phyloP scores from a whole-genome alignment of 2,329 filamentous ascomycete species.

The Phaeophleospora eucalypticola region DNA sequence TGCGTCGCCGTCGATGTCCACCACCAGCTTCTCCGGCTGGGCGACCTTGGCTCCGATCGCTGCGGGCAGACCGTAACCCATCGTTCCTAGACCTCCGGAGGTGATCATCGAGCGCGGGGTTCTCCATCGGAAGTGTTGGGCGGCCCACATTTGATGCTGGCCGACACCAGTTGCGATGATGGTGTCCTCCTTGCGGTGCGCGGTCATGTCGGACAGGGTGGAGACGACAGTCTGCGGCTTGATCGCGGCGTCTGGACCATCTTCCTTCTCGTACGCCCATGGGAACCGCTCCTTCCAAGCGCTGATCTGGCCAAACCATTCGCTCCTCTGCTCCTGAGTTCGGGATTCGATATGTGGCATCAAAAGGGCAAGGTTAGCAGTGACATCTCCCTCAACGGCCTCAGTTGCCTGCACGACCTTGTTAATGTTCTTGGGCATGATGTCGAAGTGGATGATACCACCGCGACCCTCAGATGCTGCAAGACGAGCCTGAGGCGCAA shows the following conservation, averaged over 20 bases:
- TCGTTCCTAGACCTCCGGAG: slow-evolving; percentile 89
- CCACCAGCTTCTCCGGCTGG: slow-evolving; percentile 73
- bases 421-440: slow-evolving; percentile 99
- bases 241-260: slow-evolving; percentile 68
- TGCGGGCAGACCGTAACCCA: slow-evolving; percentile 92
- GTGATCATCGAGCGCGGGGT: slow-evolving; percentile 92
- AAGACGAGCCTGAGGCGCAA: slow-evolving; percentile 80
- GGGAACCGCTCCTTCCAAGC: slow-evolving; percentile 92
- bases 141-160: slow-evolving; percentile 98
- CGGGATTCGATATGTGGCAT: slow-evolving; percentile 66
- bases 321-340: slow-evolving; percentile 62
- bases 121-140: slow-evolving; percentile 94
- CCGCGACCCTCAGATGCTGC: slow-evolving; percentile 82
- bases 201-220: slow-evolving; percentile 80
- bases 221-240: slow-evolving; percentile 93
- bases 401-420: slow-evolving; percentile 97
- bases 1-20: slow-evolving; percentile 97
- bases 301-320: slow-evolving; percentile 87
- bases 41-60: slow-evolving; percentile 94
- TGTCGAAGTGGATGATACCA: slow-evolving; percentile 95
- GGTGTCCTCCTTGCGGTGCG: slow-evolving; percentile 73
- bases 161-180: slow-evolving; percentile 93
- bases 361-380: slow-evolving; percentile 69
- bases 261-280: slow-evolving; percentile 73
- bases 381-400: slow-evolving; percentile 89